Evolutionary conservation across 2,329 filamentous ascomycete species (phyloP).

Genomic region (Blastomyces emzantsi): DNA sequence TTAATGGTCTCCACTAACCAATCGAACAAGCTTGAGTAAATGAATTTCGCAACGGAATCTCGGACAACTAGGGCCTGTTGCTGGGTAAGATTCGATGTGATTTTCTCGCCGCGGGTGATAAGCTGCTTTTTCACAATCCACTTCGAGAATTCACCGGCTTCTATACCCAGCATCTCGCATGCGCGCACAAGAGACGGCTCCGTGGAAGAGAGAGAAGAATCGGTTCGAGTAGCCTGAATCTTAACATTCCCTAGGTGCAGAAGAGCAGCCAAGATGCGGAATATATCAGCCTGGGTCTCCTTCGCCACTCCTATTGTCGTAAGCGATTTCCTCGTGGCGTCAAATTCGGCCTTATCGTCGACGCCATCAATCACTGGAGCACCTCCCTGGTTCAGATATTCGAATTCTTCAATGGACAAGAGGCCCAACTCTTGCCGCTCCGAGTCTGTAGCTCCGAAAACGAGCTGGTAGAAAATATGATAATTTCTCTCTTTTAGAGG

Average conservation of each 20-base stretch:
- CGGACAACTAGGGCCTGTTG: conserved; percentile 90
- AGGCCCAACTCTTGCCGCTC: conserved; percentile 73
- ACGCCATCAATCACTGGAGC: conserved; percentile 87
- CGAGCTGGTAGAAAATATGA: conserved; percentile 97
- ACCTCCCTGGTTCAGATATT: conserved; percentile 93
- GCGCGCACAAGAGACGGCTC: conserved; percentile 78
- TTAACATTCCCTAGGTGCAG: conserved; percentile 95
- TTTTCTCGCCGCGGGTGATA: conserved; percentile 92
- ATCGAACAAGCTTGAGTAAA: conserved; percentile 97
- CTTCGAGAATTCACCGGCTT: conserved; percentile 77
- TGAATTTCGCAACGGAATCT: conserved; percentile 96
- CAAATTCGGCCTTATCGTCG: conserved; percentile 89
- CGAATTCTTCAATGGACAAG: conserved; percentile 77
- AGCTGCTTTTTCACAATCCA: conserved; percentile 99
- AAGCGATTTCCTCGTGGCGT: conserved; percentile 76
- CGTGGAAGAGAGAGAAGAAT: conserved; percentile 69
- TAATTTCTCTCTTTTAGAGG: conserved; percentile 97
- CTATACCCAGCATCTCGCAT: conserved; percentile 77
- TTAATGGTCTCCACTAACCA: conserved; percentile 99
- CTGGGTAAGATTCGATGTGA: conserved; percentile 87
- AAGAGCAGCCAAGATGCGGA: conserved; percentile 80
- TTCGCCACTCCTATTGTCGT: conserved; percentile 75
- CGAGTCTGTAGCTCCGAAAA: conserved; percentile 79
- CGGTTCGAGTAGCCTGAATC: conserved; percentile 80
- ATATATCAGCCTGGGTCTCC: conserved; percentile 71